phyloP scores from a whole-genome alignment of 1,139 yeast genomes.

The Nakaseomyces kungkrabaensis region DNA sequence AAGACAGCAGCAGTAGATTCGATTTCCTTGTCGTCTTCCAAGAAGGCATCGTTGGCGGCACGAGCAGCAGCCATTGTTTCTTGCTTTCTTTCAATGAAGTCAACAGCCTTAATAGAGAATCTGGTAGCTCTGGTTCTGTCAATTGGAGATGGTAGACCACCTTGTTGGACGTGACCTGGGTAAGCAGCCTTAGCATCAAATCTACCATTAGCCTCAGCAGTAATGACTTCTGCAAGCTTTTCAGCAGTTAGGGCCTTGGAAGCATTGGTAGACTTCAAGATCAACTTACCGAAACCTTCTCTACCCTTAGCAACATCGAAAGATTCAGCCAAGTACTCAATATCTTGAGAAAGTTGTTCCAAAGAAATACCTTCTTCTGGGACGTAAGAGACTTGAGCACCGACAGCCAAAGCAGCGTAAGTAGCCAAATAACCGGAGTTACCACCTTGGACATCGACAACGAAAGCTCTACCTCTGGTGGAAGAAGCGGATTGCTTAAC shows the following conservation, averaged over 20 bases:
- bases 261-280: conserved; percentile 60
- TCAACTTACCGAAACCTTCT: conserved; percentile 60
- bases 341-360: conserved; percentile 65
- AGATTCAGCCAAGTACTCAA: conserved; percentile 55
- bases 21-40: conserved; percentile 30
- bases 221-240: conserved; percentile 57
- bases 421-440: conserved; percentile 91
- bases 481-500: conserved; percentile 93
- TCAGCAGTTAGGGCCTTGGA: conserved; percentile 59
- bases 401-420: conserved; percentile 78
- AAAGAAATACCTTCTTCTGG: conserved; percentile 82
- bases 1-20: conserved; percentile 69
- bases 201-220: conserved; percentile 54
- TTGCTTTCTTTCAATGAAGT: conserved; percentile 48
- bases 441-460: conserved; percentile 97
- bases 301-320: conserved; percentile 73
- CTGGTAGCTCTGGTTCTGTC: conserved; percentile 66
- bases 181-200: conserved; percentile 70
- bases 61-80: conserved; percentile 24
- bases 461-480: conserved; percentile 87
- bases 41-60: conserved; percentile 28
- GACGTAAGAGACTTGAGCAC: conserved; percentile 86
- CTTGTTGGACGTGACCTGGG: conserved; percentile 82
- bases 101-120: conserved; percentile 59
- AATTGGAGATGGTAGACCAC: conserved; percentile 68